Base-by-base conservation (phyloP, 306 rosid genomes). In the Oemleria cerasiformis region DNA sequence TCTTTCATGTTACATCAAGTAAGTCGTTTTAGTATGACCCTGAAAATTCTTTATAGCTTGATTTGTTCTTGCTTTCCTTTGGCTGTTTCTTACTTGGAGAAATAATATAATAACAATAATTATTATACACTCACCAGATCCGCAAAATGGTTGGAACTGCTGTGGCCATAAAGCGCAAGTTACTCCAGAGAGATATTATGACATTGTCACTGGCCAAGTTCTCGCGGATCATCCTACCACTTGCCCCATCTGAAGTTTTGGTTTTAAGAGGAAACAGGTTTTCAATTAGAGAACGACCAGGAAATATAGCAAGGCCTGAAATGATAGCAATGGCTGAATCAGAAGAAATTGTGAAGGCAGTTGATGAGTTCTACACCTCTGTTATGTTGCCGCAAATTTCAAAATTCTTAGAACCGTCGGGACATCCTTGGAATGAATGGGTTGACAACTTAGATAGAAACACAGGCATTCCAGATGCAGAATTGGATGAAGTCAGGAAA, bases 1-100 rank as follows among this genome's bases (percentile, higher is more conserved):
- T 91, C 96, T 42, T 94, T 94, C 86, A 94, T 94, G 96, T 74
- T 91, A 73, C 97, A 89, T 82, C 98, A 94, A 85, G 98, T 89
- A 84, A 83, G 91, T 65, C 56, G 63, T 76, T 30, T 66, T 54
- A 34, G 20, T 2, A 9, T 70, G 21, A 56, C 44, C 55, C 42
- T 42, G 56, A 43, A 25, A 56, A 13, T 70, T 23, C 23, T 61
- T 61, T 16, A 70, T 71, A 58, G 48, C 17, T 69, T 19, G 51
- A 36, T 54, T 47, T 10, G 41, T 49, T 63, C 49, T 25, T 49
- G 8, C 71, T 36, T 21, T 25, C 72, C 3, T 42, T 59, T 70
- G 63, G 39, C 17, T 59, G 67, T 39, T 62, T 48, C 34, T 68
- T 67, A 62, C 50, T 65, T 70, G 9, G 23, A 19, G 58, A 58